A percentile compares a stretch with the other conserved stretches of the same genome.
phyloP scores from a whole-genome alignment of 768 basidiomycete species.

The Leccinum broughii region DNA sequence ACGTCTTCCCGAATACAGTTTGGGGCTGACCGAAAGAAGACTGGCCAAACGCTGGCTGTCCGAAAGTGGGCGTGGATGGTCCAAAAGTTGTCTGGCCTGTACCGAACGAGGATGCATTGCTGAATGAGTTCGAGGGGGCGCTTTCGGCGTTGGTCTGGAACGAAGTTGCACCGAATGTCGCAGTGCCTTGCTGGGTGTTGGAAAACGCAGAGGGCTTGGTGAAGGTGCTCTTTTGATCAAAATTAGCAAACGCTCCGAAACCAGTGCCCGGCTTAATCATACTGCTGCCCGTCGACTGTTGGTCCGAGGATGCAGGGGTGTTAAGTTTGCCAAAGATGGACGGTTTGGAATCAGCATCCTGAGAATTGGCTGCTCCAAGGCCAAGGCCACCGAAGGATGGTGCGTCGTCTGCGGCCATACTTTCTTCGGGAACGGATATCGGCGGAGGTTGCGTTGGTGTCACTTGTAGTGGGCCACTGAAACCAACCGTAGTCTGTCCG shows the following conservation, averaged over 20 bases:
- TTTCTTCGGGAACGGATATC: conserved; percentile 26
- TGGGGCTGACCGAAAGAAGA: conserved; percentile 30
- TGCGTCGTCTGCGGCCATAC: conserved; percentile 34
- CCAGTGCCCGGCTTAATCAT: conserved; percentile 37
- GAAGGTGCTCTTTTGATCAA: conserved; percentile 10
- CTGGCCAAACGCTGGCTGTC: conserved; percentile 42
- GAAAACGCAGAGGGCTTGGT: conserved; percentile 20
- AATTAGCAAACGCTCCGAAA: conserved; percentile 33
- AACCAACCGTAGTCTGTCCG: conserved; percentile 30
- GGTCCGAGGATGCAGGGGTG: conserved; percentile 8
- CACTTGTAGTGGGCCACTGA: conserved; percentile 14
- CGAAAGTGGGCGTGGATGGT: conserved; percentile 31
- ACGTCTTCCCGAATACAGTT: conserved; percentile 24
- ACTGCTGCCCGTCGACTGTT: conserved; percentile 18
- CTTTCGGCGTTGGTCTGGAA: conserved; percentile 20
- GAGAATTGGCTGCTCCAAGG: conserved; percentile 27
- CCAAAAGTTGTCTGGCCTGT: conserved; percentile 37
- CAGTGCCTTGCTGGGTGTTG: conserved; percentile 8
- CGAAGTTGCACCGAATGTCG: conserved; percentile 16
- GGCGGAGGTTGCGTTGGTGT: not conserved
- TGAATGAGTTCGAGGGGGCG: conserved; percentile 24
- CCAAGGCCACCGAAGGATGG: conserved; percentile 35
- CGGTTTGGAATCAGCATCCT: conserved; percentile 26
- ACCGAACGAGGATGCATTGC: conserved; percentile 35
- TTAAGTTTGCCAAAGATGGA: conserved; percentile 36